Evolutionary conservation across 1,284 basidiomycete genomes (phyloP).

Genomic region (Ustilago cynodontis): DNA sequence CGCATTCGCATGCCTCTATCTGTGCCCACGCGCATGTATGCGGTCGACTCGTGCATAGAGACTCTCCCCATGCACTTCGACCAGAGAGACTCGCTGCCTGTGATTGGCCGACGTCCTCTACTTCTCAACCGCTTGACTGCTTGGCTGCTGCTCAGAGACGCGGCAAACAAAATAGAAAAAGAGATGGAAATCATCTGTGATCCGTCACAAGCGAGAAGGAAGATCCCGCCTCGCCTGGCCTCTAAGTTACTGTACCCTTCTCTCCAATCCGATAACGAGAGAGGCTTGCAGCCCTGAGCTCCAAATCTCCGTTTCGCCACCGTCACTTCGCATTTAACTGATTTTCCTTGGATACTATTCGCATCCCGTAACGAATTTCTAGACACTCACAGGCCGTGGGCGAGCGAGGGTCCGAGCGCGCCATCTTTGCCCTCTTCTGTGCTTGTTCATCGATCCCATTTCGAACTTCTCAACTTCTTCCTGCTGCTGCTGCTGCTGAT

Average conservation of each 20-base stretch:
- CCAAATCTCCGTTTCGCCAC: background rate
- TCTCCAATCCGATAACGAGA: slow-evolving; percentile 1
- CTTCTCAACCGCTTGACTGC: background rate
- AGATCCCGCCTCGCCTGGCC: background rate
- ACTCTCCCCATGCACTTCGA: background rate
- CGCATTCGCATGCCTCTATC: slow-evolving; percentile 23
- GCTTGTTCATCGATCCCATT: slow-evolving; percentile 11
- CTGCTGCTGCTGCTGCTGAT: background rate
- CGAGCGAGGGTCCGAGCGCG: slow-evolving; percentile 13
- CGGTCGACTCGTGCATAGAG: background rate
- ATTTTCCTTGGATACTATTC: background rate
- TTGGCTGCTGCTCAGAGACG: background rate
- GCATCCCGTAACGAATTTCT: slow-evolving; percentile 10
- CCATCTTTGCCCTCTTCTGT: background rate
- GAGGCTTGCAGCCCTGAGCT: background rate
- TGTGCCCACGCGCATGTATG: slow-evolving; percentile 17
- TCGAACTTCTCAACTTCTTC: slow-evolving; percentile 11
- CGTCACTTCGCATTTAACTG: slow-evolving; percentile 20
- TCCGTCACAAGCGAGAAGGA: background rate
- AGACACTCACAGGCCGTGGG: background rate
- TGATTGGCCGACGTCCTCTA: background rate
- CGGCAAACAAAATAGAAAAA: background rate
- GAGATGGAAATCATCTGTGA: too few species aligned
- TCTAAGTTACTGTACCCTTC: background rate
- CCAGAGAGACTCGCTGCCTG: background rate